Percentiles rank a stretch among this genome's conserved stretches.
Conservation (phyloP, 1,139 yeast species). For the Sugiyamaella xylanicola region DNA sequence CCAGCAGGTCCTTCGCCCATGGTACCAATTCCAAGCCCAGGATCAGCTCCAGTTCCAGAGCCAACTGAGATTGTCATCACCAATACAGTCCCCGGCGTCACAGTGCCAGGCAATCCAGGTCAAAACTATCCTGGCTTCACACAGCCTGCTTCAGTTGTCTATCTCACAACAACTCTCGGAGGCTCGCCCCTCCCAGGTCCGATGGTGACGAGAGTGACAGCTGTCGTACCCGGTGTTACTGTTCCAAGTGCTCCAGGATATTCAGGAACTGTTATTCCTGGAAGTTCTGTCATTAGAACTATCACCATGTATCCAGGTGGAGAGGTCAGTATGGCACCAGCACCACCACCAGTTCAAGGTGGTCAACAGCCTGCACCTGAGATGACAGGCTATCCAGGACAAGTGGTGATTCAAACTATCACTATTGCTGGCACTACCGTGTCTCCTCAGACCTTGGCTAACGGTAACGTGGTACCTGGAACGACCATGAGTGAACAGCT, state of each 20-base stretch:
- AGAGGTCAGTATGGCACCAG: slow-evolving; percentile 1
- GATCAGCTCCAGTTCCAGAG: slow-evolving; percentile 4
- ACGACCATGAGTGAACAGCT: slow-evolving; percentile 24
- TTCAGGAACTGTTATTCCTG: slow-evolving; percentile 26
- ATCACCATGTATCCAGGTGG: slow-evolving; percentile 20
- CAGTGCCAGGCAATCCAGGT: slow-evolving; percentile 27
- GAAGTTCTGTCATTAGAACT: slow-evolving; percentile 22
- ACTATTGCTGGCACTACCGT: slow-evolving; percentile 28
- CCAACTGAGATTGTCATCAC: slow-evolving; percentile 9
- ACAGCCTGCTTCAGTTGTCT: not conserved
- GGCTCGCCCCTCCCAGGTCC: not conserved
- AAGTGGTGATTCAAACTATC: slow-evolving; percentile 24
- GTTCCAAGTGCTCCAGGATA: slow-evolving; percentile 22
- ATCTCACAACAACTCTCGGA: slow-evolving; percentile 17
- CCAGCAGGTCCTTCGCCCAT: not conserved
- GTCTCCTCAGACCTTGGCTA: slow-evolving; percentile 21
- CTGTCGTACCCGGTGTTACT: slow-evolving; percentile 28
- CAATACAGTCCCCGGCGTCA: slow-evolving; percentile 26
- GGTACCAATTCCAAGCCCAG: not conserved
- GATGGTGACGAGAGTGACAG: slow-evolving; percentile 3
- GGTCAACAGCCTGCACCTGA: slow-evolving; percentile 2
- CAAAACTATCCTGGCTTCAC: slow-evolving; percentile 7
- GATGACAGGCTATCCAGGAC: slow-evolving; percentile 16
- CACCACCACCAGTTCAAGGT: slow-evolving; percentile 4
- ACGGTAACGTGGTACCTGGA: slow-evolving; percentile 24